These are phyloP conservation scores for Ophiosphaerella korrae DNA, from an alignment of 2,329 filamentous ascomycete species.

Conservation along the genomic window DNA sequence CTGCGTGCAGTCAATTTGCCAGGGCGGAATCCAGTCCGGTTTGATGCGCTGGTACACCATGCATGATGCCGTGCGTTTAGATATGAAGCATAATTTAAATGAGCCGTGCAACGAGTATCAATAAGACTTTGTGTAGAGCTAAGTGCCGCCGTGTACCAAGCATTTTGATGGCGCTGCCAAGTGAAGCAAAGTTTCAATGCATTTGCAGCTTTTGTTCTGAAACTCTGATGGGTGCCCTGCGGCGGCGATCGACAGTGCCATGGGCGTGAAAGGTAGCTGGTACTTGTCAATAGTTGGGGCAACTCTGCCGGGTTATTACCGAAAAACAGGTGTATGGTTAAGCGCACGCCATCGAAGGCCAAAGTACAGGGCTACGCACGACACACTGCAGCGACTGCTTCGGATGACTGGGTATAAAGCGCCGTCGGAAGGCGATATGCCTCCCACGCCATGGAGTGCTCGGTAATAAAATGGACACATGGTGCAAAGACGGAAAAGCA, in stretches of 20 bases:
- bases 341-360: background rate
- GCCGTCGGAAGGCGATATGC: background rate
- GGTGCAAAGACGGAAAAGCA: conserved; percentile 5
- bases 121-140: too few relatives aligned
- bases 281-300: background rate
- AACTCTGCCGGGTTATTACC: too few relatives aligned
- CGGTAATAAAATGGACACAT: conserved; percentile 14
- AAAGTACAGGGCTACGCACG: too few relatives aligned
- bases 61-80: too few relatives aligned
- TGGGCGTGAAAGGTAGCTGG: background rate
- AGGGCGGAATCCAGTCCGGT: too few relatives aligned
- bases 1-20: too few relatives aligned
- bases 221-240: conserved; percentile 1
- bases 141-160: background rate
- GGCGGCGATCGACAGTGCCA: background rate
- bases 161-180: conserved; percentile 14
- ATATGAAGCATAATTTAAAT: too few relatives aligned
- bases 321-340: background rate
- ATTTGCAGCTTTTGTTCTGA: background rate
- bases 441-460: background rate
- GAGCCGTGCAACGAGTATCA: too few relatives aligned
- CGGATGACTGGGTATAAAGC: background rate
- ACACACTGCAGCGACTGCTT: background rate
- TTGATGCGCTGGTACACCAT: too few relatives aligned
- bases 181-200: conserved; percentile 10